Evolutionary conservation across 2,329 filamentous ascomycete genomes (phyloP).

Genomic region (Claviceps cyperi): DNA sequence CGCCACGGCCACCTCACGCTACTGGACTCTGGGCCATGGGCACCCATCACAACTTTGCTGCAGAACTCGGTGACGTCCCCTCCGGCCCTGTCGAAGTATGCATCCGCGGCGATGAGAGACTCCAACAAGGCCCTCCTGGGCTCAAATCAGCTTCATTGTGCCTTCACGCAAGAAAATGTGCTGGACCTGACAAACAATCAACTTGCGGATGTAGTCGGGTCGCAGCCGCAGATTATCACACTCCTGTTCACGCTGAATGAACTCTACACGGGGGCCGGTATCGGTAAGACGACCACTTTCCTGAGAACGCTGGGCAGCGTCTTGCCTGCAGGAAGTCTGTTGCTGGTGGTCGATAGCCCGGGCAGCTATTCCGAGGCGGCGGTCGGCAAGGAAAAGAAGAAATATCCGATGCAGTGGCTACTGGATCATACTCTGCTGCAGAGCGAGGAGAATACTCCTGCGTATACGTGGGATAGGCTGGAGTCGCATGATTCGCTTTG

Average conservation of each 20-base stretch:
- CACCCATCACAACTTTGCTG: slow-evolving; percentile 43
- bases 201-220: slow-evolving; percentile 19
- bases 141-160: slow-evolving; percentile 21
- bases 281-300: slow-evolving; percentile 60
- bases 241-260: slow-evolving; percentile 94
- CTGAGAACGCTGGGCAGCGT: slow-evolving; percentile 52
- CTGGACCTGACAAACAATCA: slow-evolving; percentile 24
- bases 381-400: slow-evolving; percentile 45
- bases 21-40: slow-evolving; percentile 78
- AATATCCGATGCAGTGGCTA: slow-evolving; percentile 89
- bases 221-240: slow-evolving; percentile 47
- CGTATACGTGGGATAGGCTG: slow-evolving; percentile 55
- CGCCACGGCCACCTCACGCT: slow-evolving; percentile 36
- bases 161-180: slow-evolving; percentile 34
- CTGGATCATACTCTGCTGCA: slow-evolving; percentile 65
- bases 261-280: slow-evolving; percentile 65
- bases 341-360: slow-evolving; percentile 84
- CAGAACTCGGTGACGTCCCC: slow-evolving; percentile 38
- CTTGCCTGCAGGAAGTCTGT: slow-evolving; percentile 43
- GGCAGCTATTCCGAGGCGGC: slow-evolving; percentile 81
- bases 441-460: slow-evolving; percentile 17
- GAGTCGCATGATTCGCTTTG: slow-evolving; percentile 65
- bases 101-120: slow-evolving; percentile 30
- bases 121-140: slow-evolving; percentile 30
- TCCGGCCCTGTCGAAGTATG: slow-evolving; percentile 36